These are phyloP conservation scores for Phytophthora colocasiae DNA, from an alignment of 352 stramenopile genomes.

Conservation along the genomic window DNA sequence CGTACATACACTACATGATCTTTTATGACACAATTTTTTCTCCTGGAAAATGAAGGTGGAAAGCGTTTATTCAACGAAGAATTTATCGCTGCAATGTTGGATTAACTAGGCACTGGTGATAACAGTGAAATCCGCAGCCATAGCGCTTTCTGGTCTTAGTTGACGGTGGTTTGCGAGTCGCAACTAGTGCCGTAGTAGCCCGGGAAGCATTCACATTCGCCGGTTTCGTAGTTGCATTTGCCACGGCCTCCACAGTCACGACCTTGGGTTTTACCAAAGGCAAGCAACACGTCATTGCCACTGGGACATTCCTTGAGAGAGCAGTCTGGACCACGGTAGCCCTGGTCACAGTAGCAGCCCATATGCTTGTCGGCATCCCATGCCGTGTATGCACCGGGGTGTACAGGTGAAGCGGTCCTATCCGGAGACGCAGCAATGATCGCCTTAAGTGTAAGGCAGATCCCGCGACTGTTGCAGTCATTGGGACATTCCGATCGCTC, in stretches of 20 bases:
- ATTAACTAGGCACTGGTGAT: background rate
- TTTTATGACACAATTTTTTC: background rate
- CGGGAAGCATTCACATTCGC: constrained; percentile 94
- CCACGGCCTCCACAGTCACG: constrained; percentile 93
- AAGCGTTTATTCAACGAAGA: constrained; percentile 14
- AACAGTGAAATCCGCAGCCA: background rate
- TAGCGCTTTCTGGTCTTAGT: constrained; percentile 45
- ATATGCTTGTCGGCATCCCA: constrained; percentile 95
- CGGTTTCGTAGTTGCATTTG: constrained; percentile 95
- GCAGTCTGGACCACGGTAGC: constrained; percentile 95
- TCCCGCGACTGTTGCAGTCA: constrained; percentile 93
- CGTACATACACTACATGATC: constrained; percentile 28
- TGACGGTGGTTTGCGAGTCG: constrained; percentile 81
- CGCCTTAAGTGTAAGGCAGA: constrained; percentile 92
- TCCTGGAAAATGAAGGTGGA: background rate
- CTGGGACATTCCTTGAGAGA: constrained; percentile 96
- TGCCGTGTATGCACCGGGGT: constrained; percentile 50
- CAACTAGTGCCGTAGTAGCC: constrained; percentile 96
- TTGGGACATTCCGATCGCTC: constrained; percentile 95
- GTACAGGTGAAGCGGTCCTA: background rate
- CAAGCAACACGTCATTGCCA: constrained; percentile 89
- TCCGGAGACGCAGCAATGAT: constrained; percentile 61
- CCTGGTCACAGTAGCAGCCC: constrained; percentile 95
- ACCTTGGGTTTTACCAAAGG: constrained; percentile 78
- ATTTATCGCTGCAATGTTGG: constrained; percentile 7